Evolutionary conservation across 2,329 filamentous ascomycete species (phyloP).

Genomic region (Alternaria gansuensis): DNA sequence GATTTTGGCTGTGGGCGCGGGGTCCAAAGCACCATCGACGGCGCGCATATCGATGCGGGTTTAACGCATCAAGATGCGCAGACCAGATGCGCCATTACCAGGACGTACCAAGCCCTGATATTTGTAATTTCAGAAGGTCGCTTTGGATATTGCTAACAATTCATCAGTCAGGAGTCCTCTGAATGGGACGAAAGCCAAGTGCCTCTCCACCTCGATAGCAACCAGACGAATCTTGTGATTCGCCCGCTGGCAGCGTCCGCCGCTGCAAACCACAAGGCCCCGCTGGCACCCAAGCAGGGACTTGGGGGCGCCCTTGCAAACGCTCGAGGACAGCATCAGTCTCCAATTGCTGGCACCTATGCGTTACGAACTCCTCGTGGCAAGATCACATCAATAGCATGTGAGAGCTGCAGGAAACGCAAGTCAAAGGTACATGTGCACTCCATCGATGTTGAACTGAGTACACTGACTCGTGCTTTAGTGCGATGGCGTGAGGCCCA

Average conservation of each 20-base stretch:
- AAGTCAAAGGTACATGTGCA: slow-evolving; percentile 48
- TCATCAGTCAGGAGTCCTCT: slow-evolving; percentile 39
- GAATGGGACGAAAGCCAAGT: slow-evolving; percentile 44
- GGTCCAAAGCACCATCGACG: slow-evolving; percentile 31
- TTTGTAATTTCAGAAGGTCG: slow-evolving; percentile 18
- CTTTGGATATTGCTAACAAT: slow-evolving; percentile 36
- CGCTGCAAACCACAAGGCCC: slow-evolving; percentile 45
- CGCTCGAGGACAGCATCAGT: slow-evolving; percentile 46
- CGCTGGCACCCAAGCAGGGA: slow-evolving; percentile 50
- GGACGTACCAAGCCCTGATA: slow-evolving; percentile 11
- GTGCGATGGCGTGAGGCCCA: slow-evolving; percentile 52
- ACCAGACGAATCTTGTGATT: slow-evolving; percentile 40
- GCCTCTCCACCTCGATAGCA: slow-evolving; percentile 45
- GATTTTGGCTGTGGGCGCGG: slow-evolving; percentile 24
- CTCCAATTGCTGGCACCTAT: slow-evolving; percentile 50
- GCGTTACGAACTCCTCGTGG: slow-evolving; percentile 50
- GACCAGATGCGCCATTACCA: slow-evolving; percentile 16
- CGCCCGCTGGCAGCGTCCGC: slow-evolving; percentile 41
- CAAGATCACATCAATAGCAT: slow-evolving; percentile 53
- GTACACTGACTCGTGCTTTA: slow-evolving; percentile 29
- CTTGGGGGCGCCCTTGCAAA: slow-evolving; percentile 43
- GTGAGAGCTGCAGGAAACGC: slow-evolving; percentile 52
- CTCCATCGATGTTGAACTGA: background rate
- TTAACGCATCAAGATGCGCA: slow-evolving; percentile 25
- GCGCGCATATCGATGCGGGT: slow-evolving; percentile 27